Percentiles rank a stretch among this genome's conserved stretches.
Conservation (phyloP, 768 basidiomycete species). For the Collybiopsis confluens region DNA sequence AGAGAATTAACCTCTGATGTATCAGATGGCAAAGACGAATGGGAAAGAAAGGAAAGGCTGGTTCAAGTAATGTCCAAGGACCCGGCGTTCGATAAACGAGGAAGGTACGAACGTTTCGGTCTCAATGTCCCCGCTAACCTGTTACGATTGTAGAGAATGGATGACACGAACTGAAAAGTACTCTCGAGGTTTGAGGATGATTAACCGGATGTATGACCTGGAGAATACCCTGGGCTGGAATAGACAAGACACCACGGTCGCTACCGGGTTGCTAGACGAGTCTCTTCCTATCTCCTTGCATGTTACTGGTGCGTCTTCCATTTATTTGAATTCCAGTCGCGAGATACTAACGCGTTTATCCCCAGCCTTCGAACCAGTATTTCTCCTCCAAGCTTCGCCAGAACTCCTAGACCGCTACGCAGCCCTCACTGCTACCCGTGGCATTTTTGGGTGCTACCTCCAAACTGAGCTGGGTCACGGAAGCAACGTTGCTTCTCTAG, state of each 20-base stretch:
- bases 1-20: background rate
- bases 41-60: slow-evolving; percentile 44
- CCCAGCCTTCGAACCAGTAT: slow-evolving; percentile 64
- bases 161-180: slow-evolving; percentile 56
- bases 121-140: background rate
- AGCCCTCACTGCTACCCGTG: slow-evolving; percentile 44
- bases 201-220: slow-evolving; percentile 57
- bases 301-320: slow-evolving; percentile 17
- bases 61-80: slow-evolving; percentile 47
- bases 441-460: slow-evolving; percentile 67
- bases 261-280: slow-evolving; percentile 50
- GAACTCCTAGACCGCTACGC: slow-evolving; percentile 50
- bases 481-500: slow-evolving; percentile 61
- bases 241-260: slow-evolving; percentile 39
- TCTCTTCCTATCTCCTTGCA: slow-evolving; percentile 43
- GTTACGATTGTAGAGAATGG: background rate
- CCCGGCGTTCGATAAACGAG: slow-evolving; percentile 54
- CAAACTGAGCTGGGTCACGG: slow-evolving; percentile 82
- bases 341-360: background rate
- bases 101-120: slow-evolving; percentile 32
- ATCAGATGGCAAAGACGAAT: slow-evolving; percentile 45
- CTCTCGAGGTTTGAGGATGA: slow-evolving; percentile 48
- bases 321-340: background rate
- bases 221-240: slow-evolving; percentile 51
- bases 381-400: slow-evolving; percentile 56